Percentiles rank a stretch among this genome's conserved stretches.
Conservation (phyloP, 129 eudicot genomes). For the Artemisia tridentata region DNA sequence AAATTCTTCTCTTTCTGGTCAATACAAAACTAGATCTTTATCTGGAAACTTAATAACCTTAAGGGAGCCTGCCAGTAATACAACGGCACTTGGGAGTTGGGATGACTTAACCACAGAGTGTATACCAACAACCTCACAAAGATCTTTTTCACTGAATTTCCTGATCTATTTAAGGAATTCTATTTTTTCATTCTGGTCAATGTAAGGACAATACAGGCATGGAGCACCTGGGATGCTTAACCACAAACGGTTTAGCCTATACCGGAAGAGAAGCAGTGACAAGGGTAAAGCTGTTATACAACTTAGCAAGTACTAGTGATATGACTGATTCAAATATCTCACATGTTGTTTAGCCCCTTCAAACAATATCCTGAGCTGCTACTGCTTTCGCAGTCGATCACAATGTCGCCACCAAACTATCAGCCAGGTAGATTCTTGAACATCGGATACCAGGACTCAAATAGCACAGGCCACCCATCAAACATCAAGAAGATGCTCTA, state of each 20-base stretch:
- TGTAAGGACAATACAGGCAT: background rate
- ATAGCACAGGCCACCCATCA: slow-evolving; percentile 6
- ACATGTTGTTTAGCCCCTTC: slow-evolving; percentile 8
- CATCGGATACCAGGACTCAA: slow-evolving; percentile 1
- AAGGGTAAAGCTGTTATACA: background rate
- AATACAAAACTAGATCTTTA: slow-evolving; percentile 18
- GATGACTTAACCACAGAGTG: slow-evolving; percentile 24
- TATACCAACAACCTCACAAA: background rate
- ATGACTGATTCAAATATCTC: slow-evolving; percentile 2
- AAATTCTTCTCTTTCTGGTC: slow-evolving; percentile 9
- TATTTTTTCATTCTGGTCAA: slow-evolving; percentile 15
- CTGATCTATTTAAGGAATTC: slow-evolving; percentile 12
- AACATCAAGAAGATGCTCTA: slow-evolving; percentile 16
- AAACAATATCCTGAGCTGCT: background rate
- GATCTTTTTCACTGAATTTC: background rate
- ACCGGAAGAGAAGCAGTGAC: slow-evolving; percentile 14
- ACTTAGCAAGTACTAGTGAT: background rate
- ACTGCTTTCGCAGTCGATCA: slow-evolving; percentile 5
- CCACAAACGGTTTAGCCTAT: slow-evolving; percentile 2
- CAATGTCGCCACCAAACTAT: slow-evolving; percentile 3
- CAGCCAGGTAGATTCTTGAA: slow-evolving; percentile 12
- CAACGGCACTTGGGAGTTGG: slow-evolving; percentile 24
- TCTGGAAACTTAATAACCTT: slow-evolving; percentile 14
- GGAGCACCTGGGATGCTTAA: slow-evolving; percentile 14
- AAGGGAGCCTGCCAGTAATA: slow-evolving; percentile 9